These are phyloP conservation scores for Phyllostachys edulis DNA, from an alignment of 176 grass and related monocot genomes.

Conservation along the genomic window DNA sequence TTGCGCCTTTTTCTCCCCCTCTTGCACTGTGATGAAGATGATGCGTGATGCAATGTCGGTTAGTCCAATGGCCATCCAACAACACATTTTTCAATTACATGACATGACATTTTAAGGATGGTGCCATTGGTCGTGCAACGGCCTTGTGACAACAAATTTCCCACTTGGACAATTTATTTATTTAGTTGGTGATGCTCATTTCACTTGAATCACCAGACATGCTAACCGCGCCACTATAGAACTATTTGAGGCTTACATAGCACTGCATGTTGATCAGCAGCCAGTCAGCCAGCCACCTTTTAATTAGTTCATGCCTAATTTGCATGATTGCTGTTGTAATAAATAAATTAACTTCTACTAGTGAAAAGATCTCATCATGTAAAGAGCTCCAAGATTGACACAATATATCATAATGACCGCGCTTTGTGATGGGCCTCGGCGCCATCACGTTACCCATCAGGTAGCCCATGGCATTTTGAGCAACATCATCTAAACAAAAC, in stretches of 20 bases:
- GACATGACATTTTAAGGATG: not conserved
- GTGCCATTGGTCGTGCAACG: not conserved
- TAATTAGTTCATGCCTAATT: not conserved
- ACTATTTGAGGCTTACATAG: not conserved
- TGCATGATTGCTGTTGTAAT: not conserved
- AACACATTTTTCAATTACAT: conserved; percentile 1
- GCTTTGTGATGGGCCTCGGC: not conserved
- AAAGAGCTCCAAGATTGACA: not conserved
- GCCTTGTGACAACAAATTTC: not conserved
- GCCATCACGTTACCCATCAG: not conserved
- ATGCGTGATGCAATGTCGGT: not conserved
- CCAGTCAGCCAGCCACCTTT: not conserved
- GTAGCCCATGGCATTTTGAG: not conserved
- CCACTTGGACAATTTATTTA: not conserved
- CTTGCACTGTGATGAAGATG: not conserved
- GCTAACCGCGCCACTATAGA: not conserved
- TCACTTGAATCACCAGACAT: not conserved
- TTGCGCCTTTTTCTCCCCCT: not conserved
- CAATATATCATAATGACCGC: not conserved
- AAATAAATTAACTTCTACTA: not conserved
- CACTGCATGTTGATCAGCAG: not conserved
- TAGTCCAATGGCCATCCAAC: not conserved
- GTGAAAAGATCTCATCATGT: not conserved
- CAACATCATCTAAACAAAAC: not conserved
- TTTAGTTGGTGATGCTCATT: not conserved